Percentiles rank a stretch among this genome's conserved stretches.
Conservation (phyloP, 1,139 yeast genomes). For the Candida anutae region DNA sequence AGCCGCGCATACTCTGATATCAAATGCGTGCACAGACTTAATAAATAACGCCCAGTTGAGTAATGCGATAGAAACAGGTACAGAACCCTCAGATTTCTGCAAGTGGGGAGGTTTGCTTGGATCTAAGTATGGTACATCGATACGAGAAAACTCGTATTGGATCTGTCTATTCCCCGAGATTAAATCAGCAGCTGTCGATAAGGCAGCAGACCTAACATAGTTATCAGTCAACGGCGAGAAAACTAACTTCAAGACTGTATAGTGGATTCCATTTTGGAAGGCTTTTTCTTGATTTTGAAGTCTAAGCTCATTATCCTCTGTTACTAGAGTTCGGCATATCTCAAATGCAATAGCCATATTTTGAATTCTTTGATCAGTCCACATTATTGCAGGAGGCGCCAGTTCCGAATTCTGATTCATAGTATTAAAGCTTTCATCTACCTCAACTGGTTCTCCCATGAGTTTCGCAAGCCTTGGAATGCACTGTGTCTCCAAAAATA, state of each 20-base stretch:
- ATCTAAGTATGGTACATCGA: constrained; percentile 89
- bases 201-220: constrained; percentile 55
- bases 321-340: constrained; percentile 65
- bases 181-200: constrained; percentile 70
- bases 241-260: constrained; percentile 59
- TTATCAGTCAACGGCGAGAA: constrained; percentile 60
- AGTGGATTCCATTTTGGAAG: constrained; percentile 55
- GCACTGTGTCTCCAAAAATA: constrained; percentile 80
- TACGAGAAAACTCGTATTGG: constrained; percentile 64
- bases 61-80: constrained; percentile 70
- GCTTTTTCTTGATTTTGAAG: constrained; percentile 53
- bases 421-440: constrained; percentile 2
- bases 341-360: constrained; percentile 64
- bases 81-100: constrained; percentile 22
- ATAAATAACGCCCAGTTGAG: constrained; percentile 74
- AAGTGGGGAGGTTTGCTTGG: constrained; percentile 58
- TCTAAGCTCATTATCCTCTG: constrained; percentile 66
- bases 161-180: constrained; percentile 56
- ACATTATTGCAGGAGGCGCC: constrained; percentile 28
- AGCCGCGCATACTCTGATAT: constrained; percentile 67
- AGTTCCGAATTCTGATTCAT: too few species aligned
- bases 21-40: constrained; percentile 80
- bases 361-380: constrained; percentile 68
- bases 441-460: constrained; percentile 46
- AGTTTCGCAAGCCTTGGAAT: constrained; percentile 56